Base-by-base conservation (phyloP, 2,329 filamentous ascomycete genomes). In the Leptographium wingfieldii region DNA sequence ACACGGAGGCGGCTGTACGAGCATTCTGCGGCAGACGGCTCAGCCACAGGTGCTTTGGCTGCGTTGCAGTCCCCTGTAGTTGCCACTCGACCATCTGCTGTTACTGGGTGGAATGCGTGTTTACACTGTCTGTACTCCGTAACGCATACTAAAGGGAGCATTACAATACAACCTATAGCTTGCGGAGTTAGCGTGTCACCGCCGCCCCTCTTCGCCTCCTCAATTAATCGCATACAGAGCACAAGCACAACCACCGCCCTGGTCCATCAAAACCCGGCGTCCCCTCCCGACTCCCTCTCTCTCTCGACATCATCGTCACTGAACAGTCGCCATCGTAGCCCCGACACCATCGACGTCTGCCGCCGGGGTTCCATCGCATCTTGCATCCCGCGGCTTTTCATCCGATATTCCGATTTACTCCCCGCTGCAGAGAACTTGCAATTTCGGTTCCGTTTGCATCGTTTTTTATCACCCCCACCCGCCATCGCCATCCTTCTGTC, bases 191-290 rank as follows among this genome's bases (percentile, higher is more conserved):
- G 33, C 22, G 54, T 43, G 19, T 27, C 27, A 33, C 19, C 40
- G 19, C 19, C 46, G 29, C 43, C 46, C 43, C 56, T 25, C 56
- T 57, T 46, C 46, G 43, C 43, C 56, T 51, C 46, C 55, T 56
- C 55, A 56, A 56, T 56, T 56, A 56, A 56, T 56, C 55, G 55
- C 55, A 48, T 33, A 49, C 55, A 33, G 49, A 52, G 25, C 19
- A 31, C 16, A n/a, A 33, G 14, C 35, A 43, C 5, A 35, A 33
- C 22, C 40, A 56, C 35, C 11, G 54, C 33, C 35, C 22, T 57
- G 27, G 43, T 48, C 56, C 56, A 33, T 22, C 48, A 49, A 51
- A 56, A 46, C 33, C 55, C 55, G 40, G 11, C 55, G 31, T 56
- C 55, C 56, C 46, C 46, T 51, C 56, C 27, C 29, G 25, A 19